Conservation (phyloP, 345 rosid species). For the Gynandropsis gynandra region DNA sequence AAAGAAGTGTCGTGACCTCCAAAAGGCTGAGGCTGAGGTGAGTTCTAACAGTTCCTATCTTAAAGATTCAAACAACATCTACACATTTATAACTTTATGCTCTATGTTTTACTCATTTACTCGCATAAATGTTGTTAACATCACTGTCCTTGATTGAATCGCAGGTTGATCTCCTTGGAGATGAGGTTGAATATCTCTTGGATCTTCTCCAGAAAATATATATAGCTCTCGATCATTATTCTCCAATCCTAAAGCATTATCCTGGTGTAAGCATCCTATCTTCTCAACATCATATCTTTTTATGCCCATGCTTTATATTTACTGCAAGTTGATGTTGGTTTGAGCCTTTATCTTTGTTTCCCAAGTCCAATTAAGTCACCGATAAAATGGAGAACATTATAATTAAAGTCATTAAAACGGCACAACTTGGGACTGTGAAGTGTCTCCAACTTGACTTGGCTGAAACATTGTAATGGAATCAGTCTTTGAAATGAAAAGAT, state of each 20-base stretch:
- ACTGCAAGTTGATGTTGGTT: not conserved
- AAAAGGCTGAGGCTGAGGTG: constrained; percentile 94
- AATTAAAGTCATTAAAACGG: too few relatives aligned
- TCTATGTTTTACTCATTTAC: constrained; percentile 5
- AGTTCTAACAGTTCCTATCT: constrained; percentile 11
- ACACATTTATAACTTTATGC: too few relatives aligned
- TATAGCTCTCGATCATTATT: constrained; percentile 89
- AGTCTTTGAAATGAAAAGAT: not conserved
- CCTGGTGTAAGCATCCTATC: constrained; percentile 60
- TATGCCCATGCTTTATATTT: too few relatives aligned
- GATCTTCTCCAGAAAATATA: constrained; percentile 87
- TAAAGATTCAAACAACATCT: not conserved
- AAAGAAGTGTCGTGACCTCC: constrained; percentile 53
- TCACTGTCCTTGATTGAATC: constrained; percentile 17
- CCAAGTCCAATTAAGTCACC: not conserved
- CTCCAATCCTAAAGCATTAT: constrained; percentile 79
- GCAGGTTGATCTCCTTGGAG: constrained; percentile 93
- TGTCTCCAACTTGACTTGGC: too few relatives aligned
- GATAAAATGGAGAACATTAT: too few relatives aligned
- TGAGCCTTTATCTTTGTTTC: not conserved
- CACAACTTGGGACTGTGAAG: too few relatives aligned
- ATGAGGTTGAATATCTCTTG: constrained; percentile 68
- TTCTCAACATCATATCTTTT: not conserved
- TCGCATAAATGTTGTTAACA: too few relatives aligned
- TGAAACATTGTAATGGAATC: not conserved